Evolutionary conservation across 768 basidiomycete species (phyloP).

Genomic region (Pholiota molesta): DNA sequence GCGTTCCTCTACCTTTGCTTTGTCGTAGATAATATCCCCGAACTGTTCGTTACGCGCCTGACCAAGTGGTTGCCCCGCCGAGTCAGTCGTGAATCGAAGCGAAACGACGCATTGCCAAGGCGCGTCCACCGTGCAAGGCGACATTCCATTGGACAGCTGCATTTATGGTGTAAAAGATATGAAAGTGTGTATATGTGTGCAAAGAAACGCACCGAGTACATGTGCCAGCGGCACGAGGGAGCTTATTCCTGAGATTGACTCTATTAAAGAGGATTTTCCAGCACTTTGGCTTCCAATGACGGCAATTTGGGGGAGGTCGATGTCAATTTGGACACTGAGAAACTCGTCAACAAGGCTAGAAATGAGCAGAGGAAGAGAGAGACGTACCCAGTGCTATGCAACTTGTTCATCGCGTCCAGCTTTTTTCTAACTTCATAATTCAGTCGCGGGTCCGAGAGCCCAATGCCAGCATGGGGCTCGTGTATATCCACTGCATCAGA

Average conservation of each 20-base stretch:
- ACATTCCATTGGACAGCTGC: slow-evolving; percentile 62
- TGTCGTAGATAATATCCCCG: slow-evolving; percentile 51
- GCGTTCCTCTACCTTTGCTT: slow-evolving; percentile 62
- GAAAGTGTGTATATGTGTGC: not conserved
- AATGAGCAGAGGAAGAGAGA: slow-evolving; percentile 31
- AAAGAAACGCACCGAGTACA: slow-evolving; percentile 60
- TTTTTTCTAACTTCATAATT: not conserved
- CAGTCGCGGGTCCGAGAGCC: not conserved
- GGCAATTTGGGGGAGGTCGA: slow-evolving; percentile 74
- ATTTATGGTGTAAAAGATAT: not conserved
- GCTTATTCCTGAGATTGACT: slow-evolving; percentile 75
- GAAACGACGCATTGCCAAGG: slow-evolving; percentile 57
- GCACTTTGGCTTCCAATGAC: slow-evolving; percentile 76
- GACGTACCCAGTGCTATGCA: slow-evolving; percentile 8
- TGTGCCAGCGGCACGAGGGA: slow-evolving; percentile 72
- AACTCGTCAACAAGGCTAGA: not conserved
- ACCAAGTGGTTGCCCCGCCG: slow-evolving; percentile 38
- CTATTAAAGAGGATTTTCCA: slow-evolving; percentile 78
- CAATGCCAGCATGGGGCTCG: not conserved
- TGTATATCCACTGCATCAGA: not conserved
- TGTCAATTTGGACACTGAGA: slow-evolving; percentile 63
- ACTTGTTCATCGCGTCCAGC: slow-evolving; percentile 7
- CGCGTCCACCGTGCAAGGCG: slow-evolving; percentile 42
- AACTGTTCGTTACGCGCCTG: slow-evolving; percentile 45
- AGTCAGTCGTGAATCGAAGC: slow-evolving; percentile 47